phyloP scores from a whole-genome alignment of 495 filamentous ascomycete genomes.

The Poronia punctata region DNA sequence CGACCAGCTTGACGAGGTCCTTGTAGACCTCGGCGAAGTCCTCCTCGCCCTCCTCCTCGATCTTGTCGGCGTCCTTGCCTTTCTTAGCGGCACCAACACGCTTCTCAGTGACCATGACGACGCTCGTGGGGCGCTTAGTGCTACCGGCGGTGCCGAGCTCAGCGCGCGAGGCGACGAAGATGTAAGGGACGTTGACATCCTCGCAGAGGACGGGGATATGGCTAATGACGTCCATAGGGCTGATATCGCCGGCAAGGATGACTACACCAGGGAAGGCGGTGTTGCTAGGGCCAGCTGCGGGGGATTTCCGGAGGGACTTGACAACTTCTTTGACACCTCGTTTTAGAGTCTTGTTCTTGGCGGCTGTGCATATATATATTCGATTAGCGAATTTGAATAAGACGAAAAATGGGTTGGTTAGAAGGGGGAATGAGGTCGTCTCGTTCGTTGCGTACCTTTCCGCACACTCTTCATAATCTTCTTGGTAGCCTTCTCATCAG shows the following conservation, averaged over 20 bases:
- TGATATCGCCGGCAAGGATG: slow-evolving; percentile 93
- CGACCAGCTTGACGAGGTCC: slow-evolving; percentile 63
- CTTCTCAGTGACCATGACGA: slow-evolving; percentile 72
- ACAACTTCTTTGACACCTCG: slow-evolving; percentile 98
- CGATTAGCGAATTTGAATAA: slow-evolving; percentile 12
- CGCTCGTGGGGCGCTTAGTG: slow-evolving; percentile 92
- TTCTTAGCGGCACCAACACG: slow-evolving; percentile 37
- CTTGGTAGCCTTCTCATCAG: slow-evolving; percentile 84
- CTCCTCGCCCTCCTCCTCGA: slow-evolving; percentile 46
- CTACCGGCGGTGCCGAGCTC: slow-evolving; percentile 85
- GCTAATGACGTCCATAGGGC: slow-evolving; percentile 93
- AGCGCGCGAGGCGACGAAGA: slow-evolving; percentile 80
- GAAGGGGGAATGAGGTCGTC: neutral
- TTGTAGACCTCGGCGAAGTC: slow-evolving; percentile 68
- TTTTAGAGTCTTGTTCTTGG: slow-evolving; percentile 87
- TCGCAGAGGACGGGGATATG: slow-evolving; percentile 97
- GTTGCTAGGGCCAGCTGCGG: slow-evolving; percentile 48
- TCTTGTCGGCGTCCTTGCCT: slow-evolving; percentile 37
- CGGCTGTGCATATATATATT: slow-evolving; percentile 46
- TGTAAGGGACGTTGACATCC: slow-evolving; percentile 89
- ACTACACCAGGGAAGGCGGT: slow-evolving; percentile 63
- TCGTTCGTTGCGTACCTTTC: slow-evolving; percentile 59
- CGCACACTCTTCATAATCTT: slow-evolving; percentile 89
- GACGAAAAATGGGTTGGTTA: neutral
- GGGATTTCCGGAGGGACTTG: slow-evolving; percentile 88